Percentiles rank a stretch among this genome's conserved stretches.
phyloP scores from a whole-genome alignment of 768 basidiomycete genomes.

The Agaricus blazei region DNA sequence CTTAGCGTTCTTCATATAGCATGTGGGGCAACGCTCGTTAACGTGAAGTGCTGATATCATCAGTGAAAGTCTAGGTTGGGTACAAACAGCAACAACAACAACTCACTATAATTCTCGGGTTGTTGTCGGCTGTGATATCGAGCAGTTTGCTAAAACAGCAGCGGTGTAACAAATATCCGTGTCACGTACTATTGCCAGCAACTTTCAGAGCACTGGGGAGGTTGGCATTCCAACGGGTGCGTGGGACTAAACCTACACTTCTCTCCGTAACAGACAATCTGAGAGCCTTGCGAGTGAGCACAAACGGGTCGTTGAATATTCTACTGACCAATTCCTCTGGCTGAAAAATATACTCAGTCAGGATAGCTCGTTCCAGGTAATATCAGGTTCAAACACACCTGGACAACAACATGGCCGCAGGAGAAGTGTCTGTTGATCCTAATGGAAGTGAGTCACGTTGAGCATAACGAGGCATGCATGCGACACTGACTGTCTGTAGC shows the following conservation, averaged over 20 bases:
- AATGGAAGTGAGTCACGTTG: not conserved
- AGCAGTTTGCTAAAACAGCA: not conserved
- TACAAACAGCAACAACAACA: not conserved
- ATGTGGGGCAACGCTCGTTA: slow-evolving; percentile 1
- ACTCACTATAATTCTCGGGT: slow-evolving; percentile 7
- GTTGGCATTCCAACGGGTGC: slow-evolving; percentile 3
- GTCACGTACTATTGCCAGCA: slow-evolving; percentile 11
- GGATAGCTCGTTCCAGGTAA: not conserved
- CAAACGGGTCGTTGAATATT: not conserved
- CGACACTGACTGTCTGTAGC: slow-evolving; percentile 1
- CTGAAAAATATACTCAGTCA: not conserved
- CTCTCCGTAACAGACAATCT: slow-evolving; percentile 6
- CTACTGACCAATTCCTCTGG: not conserved
- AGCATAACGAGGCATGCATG: not conserved
- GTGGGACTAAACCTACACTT: slow-evolving; percentile 10
- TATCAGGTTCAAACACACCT: not conserved
- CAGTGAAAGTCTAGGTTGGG: not conserved
- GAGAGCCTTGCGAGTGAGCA: not conserved
- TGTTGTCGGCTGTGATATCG: not conserved
- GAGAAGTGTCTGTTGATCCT: slow-evolving; percentile 1
- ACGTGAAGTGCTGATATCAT: not conserved
- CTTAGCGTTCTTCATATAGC: not conserved
- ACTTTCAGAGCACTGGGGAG: slow-evolving; percentile 1
- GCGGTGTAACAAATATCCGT: not conserved
- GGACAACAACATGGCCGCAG: slow-evolving; percentile 1